These are phyloP conservation scores for Metschnikowia sp. DNA, from an alignment of 805 yeast species.

Conservation along the genomic window DNA sequence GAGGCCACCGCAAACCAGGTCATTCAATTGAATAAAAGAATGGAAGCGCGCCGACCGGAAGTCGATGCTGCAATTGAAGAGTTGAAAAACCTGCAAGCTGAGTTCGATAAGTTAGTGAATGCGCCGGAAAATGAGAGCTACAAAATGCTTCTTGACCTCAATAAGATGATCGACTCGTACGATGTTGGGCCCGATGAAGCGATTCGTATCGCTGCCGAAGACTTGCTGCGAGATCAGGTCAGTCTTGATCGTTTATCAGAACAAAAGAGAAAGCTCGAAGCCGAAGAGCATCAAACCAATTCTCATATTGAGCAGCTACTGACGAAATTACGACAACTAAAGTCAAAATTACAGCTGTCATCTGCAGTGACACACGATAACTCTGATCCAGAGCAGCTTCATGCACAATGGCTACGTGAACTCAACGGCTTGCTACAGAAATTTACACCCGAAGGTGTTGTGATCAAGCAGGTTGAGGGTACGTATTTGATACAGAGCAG, in stretches of 20 bases:
- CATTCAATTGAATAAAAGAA: conserved; percentile 22
- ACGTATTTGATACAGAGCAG: not conserved
- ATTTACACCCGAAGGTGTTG: conserved; percentile 5
- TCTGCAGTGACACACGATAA: not conserved
- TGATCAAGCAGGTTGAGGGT: conserved; percentile 2
- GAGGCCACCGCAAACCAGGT: conserved; percentile 27
- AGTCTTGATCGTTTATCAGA: not conserved
- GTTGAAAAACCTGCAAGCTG: conserved; percentile 19
- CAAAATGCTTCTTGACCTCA: conserved; percentile 12
- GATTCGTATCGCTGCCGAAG: conserved; percentile 12
- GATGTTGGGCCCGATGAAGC: conserved; percentile 16
- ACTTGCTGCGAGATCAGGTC: conserved; percentile 7
- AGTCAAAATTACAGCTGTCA: not conserved
- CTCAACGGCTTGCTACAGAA: conserved; percentile 10
- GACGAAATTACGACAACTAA: conserved; percentile 2
- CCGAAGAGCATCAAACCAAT: not conserved
- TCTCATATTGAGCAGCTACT: conserved; percentile 4
- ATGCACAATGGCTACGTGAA: conserved; percentile 17
- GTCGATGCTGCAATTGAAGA: conserved; percentile 26
- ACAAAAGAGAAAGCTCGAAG: conserved; percentile 4
- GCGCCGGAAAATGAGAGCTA: conserved; percentile 17
- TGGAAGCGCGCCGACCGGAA: conserved; percentile 23
- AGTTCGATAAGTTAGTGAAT: conserved; percentile 10
- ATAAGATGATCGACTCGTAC: conserved; percentile 14
- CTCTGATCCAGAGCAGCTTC: conserved; percentile 15